phyloP scores from a whole-genome alignment of 2,329 filamentous ascomycete genomes.

The Emergomyces pasteurianus region DNA sequence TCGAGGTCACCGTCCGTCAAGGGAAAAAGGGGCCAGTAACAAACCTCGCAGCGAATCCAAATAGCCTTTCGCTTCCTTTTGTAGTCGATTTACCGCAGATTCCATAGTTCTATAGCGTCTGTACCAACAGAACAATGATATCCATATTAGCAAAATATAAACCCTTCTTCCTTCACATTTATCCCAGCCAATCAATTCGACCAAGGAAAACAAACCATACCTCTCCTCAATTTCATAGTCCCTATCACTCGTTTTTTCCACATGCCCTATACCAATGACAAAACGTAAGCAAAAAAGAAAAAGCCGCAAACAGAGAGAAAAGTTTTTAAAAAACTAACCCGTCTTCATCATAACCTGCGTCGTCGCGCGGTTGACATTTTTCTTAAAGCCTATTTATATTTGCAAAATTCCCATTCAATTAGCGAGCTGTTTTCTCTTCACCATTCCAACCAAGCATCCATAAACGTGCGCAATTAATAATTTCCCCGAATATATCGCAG shows the following conservation, averaged over 20 bases:
- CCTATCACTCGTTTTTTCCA: constrained; percentile 96
- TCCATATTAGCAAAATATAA: neutral
- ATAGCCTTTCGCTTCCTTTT: constrained; percentile 97
- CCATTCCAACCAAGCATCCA: too few species aligned
- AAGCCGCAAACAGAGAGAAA: constrained; percentile 5
- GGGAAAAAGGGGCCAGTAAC: constrained; percentile 9
- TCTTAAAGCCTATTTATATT: constrained; percentile 62
- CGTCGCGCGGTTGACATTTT: constrained; percentile 96
- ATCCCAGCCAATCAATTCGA: neutral
- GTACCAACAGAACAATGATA: neutral
- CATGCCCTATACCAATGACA: constrained; percentile 53
- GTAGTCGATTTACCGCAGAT: constrained; percentile 76
- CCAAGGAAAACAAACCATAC: constrained; percentile 30
- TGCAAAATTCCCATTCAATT: neutral
- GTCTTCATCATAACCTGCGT: constrained; percentile 99
- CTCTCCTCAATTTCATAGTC: constrained; percentile 97
- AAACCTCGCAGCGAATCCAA: constrained; percentile 83
- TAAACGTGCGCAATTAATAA: neutral
- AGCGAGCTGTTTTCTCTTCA: neutral
- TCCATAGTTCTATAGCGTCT: constrained; percentile 98
- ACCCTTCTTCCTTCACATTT: neutral
- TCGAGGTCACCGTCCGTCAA: neutral
- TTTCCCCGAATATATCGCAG: neutral
- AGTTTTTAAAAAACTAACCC: constrained; percentile 44
- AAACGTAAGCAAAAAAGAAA: neutral